Conservation (phyloP, 2,329 filamentous ascomycete species). For the Scorias spongiosa region DNA sequence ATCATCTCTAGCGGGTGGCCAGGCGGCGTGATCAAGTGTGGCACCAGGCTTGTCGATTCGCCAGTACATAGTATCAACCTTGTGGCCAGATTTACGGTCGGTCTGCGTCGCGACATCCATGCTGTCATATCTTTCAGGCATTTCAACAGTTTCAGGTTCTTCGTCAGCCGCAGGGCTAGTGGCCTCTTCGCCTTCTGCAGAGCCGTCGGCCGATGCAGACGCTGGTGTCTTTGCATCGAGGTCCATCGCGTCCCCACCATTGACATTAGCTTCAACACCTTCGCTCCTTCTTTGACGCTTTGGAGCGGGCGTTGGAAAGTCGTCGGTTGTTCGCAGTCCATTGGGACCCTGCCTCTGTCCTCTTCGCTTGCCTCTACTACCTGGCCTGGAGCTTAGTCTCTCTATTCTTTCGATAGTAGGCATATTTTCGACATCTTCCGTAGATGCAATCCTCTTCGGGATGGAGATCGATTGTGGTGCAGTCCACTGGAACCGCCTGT, state of each 20-base stretch:
- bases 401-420: background rate
- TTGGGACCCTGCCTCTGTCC: background rate
- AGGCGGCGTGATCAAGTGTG: conserved; percentile 14
- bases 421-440: background rate
- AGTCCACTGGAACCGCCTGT: background rate
- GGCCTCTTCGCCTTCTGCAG: conserved; percentile 14
- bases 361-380: background rate
- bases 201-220: conserved; percentile 8
- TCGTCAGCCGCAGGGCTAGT: conserved; percentile 12
- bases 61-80: conserved; percentile 20
- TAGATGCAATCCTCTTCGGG: background rate
- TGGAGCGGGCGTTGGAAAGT: conserved; percentile 18
- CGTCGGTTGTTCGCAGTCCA: conserved; percentile 11
- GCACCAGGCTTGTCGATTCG: conserved; percentile 17
- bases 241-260: conserved; percentile 33
- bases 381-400: background rate
- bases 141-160: conserved; percentile 12
- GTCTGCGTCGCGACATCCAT: conserved; percentile 21
- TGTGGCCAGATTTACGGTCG: conserved; percentile 16
- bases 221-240: conserved; percentile 19
- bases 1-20: conserved; percentile 13
- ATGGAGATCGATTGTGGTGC: background rate
- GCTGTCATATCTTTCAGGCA: conserved; percentile 17
- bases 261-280: conserved; percentile 19
- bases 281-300: conserved; percentile 20